Evolutionary conservation across 768 basidiomycete species (phyloP), one percentile per base, ranked within the genome.

Genomic region (Tricholoma sp.): DNA sequence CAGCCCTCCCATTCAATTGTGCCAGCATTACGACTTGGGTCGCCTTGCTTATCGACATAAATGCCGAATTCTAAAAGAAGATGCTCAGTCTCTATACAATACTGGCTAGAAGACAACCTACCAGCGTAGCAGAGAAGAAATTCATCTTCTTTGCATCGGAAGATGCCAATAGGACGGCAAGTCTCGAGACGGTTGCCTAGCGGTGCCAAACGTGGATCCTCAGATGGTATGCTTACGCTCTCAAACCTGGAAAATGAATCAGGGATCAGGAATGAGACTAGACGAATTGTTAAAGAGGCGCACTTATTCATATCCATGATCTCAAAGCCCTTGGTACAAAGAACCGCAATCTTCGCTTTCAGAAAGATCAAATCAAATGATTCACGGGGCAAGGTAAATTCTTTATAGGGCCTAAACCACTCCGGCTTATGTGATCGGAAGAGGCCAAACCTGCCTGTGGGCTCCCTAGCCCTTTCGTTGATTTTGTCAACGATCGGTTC

Each of bases 241-340:
- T 88, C 88, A 68, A 88, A 84, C 67, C 89, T 93, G 39, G 32
- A 45, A 34, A 14, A 21, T 2, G 5, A 27, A 27, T 27, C n/a
- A 34, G 5, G 2, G 12, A 50, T 56, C 55, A 61, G 22, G 18
- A 47, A n/a, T 58, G 35, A 10, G 11, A 10, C 27, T 2, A 11
- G 29, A 3, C 5, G 21, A 27, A 45, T 46, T n/a, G 14, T 9
- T 24, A 29, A 39, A 35, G 5, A 21, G 85, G 72, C 90, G 43
- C 72, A 96, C 91, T 95, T 89, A 14, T 84, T 83, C 24, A 99
- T 78, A 67, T 97, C 91, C 93, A 99, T 96, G 65, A 98, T 97
- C 73, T 97, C 94, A 64, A 99, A 98, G 14, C 94, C 95, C 64
- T 91, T 94, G 0, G 89, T 84, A 63, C 94, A 94, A 21, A 97